A percentile compares a stretch with the other conserved stretches of the same genome.
Conservation (phyloP, 1,139 yeast species). For the Pichia sp. region DNA sequence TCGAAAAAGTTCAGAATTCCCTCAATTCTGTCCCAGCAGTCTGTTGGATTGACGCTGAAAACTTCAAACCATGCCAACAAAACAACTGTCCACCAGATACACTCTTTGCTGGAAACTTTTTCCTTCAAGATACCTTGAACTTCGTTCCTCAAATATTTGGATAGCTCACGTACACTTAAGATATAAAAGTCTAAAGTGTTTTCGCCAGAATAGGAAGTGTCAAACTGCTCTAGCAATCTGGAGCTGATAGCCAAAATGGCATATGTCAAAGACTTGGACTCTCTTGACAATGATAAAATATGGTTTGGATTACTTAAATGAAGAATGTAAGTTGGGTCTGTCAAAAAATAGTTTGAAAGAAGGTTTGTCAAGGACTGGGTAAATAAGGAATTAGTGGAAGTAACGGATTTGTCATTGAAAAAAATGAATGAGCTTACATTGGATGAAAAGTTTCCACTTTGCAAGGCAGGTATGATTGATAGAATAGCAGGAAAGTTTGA, state of each 20-base stretch:
- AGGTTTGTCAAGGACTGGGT: slow-evolving; percentile 15
- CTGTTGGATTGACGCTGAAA: slow-evolving; percentile 23
- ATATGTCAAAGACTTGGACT: slow-evolving; percentile 28
- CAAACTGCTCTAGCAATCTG: slow-evolving; percentile 28
- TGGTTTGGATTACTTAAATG: slow-evolving; percentile 16
- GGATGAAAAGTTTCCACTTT: slow-evolving; percentile 12
- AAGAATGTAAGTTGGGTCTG: slow-evolving; percentile 20
- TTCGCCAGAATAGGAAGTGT: slow-evolving; percentile 22
- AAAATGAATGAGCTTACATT: slow-evolving; percentile 13
- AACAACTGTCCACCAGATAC: slow-evolving; percentile 24
- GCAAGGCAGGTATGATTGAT: slow-evolving; percentile 15
- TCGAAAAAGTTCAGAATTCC: slow-evolving; percentile 39
- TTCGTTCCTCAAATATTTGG: slow-evolving; percentile 13
- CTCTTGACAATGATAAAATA: slow-evolving; percentile 22
- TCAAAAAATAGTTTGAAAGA: slow-evolving; percentile 23
- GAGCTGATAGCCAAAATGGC: slow-evolving; percentile 31
- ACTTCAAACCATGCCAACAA: slow-evolving; percentile 29
- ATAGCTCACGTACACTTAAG: slow-evolving; percentile 28
- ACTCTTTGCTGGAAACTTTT: slow-evolving; percentile 7
- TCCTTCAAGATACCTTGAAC: slow-evolving; percentile 12
- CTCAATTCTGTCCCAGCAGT: slow-evolving; percentile 38
- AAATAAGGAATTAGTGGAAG: slow-evolving; percentile 11
- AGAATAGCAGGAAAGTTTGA: slow-evolving; percentile 15
- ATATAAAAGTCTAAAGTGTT: slow-evolving; percentile 29
- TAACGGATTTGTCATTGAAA: slow-evolving; percentile 17